phyloP scores from a whole-genome alignment of 2,329 filamentous ascomycete species.

The Aspergillus quadrilineatus region DNA sequence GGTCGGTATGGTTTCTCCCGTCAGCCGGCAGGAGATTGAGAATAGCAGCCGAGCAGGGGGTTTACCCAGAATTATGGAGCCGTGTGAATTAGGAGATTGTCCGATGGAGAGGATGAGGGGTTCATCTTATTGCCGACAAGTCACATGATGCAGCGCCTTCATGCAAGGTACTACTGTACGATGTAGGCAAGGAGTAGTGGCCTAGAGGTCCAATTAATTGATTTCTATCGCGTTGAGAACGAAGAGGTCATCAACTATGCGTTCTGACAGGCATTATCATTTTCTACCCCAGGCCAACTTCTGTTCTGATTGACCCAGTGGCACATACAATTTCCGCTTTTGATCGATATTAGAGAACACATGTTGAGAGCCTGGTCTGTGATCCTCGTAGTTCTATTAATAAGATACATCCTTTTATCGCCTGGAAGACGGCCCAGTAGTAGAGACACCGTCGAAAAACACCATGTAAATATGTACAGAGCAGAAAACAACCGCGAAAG shows the following conservation, averaged over 20 bases:
- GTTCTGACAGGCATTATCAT: too few relatives aligned
- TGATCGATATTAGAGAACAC: neutral
- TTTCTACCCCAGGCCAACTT: too few relatives aligned
- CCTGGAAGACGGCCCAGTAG: neutral
- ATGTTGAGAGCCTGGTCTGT: neutral
- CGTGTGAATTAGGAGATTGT: constrained; percentile 7
- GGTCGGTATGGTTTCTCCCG: constrained; percentile 3
- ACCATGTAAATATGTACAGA: neutral
- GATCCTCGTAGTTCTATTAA: neutral
- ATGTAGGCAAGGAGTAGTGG: too few relatives aligned
- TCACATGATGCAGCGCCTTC: neutral
- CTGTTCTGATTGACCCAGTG: too few relatives aligned
- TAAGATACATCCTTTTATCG: neutral
- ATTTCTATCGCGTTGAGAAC: too few relatives aligned
- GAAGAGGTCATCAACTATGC: too few relatives aligned
- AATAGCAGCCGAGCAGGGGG: neutral
- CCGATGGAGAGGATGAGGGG: constrained; percentile 3
- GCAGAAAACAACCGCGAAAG: neutral
- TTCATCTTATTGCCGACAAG: neutral
- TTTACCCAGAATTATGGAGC: neutral
- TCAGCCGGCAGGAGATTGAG: neutral
- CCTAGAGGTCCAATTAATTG: too few relatives aligned
- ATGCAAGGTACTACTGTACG: too few relatives aligned
- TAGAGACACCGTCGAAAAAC: neutral
- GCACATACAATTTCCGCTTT: too few relatives aligned